Percentiles rank a stretch among this genome's conserved stretches.
Conservation (phyloP, 2,329 filamentous ascomycete species). For the Colletotrichum navitas region DNA sequence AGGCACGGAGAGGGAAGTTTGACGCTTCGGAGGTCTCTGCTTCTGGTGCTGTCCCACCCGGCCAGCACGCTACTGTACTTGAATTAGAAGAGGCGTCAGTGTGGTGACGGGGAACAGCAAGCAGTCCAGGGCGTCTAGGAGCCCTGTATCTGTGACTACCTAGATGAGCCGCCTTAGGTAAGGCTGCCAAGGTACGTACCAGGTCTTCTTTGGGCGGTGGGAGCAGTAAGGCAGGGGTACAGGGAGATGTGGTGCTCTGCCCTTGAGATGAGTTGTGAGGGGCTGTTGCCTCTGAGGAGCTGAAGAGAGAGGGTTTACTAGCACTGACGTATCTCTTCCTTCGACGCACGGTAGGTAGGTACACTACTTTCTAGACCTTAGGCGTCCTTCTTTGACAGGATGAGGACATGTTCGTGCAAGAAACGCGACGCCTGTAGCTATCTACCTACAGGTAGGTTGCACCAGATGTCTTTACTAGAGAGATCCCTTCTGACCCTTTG, state of each 20-base stretch:
- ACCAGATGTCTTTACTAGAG: neutral
- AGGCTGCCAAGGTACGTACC: conserved; percentile 25
- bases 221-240: conserved; percentile 37
- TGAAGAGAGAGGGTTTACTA: conserved; percentile 8
- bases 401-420: neutral
- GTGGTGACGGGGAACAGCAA: conserved; percentile 28
- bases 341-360: no score
- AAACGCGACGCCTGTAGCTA: neutral
- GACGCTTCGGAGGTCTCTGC: conserved; percentile 40
- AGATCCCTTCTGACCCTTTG: neutral
- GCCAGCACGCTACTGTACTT: conserved; percentile 11
- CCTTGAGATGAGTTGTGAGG: conserved; percentile 21
- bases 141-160: conserved; percentile 31
- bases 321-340: conserved; percentile 15
- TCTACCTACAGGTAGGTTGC: neutral
- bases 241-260: conserved; percentile 20
- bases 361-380: neutral
- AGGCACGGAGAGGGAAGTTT: conserved; percentile 41
- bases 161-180: conserved; percentile 29
- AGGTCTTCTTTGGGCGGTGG: conserved; percentile 1
- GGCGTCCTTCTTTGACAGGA: neutral
- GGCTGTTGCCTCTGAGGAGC: conserved; percentile 17
- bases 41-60: conserved; percentile 15
- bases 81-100: conserved; percentile 11
- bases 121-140: conserved; percentile 25